Percentiles rank a stretch among this genome's conserved stretches.
Evolutionary conservation across 1,139 yeast species (phyloP).

Genomic region (Chernovozyma aurita): DNA sequence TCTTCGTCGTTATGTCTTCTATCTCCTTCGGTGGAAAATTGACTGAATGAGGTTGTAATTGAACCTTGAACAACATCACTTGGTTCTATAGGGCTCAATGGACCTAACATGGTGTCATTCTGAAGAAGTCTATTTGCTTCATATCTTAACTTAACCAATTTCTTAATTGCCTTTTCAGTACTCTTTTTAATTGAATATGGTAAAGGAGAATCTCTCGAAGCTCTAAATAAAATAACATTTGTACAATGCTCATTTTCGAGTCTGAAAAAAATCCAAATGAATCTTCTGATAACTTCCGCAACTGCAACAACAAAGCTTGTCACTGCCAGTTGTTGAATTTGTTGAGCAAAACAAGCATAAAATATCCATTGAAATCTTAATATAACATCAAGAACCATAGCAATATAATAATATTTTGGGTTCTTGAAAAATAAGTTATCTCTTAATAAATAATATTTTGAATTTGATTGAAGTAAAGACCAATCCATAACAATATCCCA

Average conservation of each 20-base stretch:
- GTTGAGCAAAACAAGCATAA: slow-evolving; percentile 65
- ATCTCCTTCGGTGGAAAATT: background rate
- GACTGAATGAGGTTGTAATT: background rate
- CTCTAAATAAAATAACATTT: slow-evolving; percentile 78
- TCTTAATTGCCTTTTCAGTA: slow-evolving; percentile 39
- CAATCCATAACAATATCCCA: slow-evolving; percentile 98
- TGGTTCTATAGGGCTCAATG: slow-evolving; percentile 11
- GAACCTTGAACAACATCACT: background rate
- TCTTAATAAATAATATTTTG: slow-evolving; percentile 59
- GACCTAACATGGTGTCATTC: slow-evolving; percentile 8
- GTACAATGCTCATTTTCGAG: slow-evolving; percentile 96
- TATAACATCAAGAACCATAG: slow-evolving; percentile 68
- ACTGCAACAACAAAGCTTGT: slow-evolving; percentile 80
- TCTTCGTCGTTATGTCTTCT: slow-evolving; percentile 9
- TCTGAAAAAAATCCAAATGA: slow-evolving; percentile 85
- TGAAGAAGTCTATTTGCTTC: slow-evolving; percentile 6
- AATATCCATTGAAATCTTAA: slow-evolving; percentile 90
- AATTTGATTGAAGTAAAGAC: slow-evolving; percentile 71
- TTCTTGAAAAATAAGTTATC: slow-evolving; percentile 62
- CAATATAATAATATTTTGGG: slow-evolving; percentile 62
- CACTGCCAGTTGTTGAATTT: slow-evolving; percentile 86
- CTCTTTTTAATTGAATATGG: slow-evolving; percentile 58
- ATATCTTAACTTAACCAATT: slow-evolving; percentile 35
- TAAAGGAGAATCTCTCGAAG: slow-evolving; percentile 79
- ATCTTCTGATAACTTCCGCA: slow-evolving; percentile 77